These are phyloP conservation scores for Brachypodium distachyon DNA, from an alignment of 202 grass and related monocot genomes.

Conservation along the genomic window DNA sequence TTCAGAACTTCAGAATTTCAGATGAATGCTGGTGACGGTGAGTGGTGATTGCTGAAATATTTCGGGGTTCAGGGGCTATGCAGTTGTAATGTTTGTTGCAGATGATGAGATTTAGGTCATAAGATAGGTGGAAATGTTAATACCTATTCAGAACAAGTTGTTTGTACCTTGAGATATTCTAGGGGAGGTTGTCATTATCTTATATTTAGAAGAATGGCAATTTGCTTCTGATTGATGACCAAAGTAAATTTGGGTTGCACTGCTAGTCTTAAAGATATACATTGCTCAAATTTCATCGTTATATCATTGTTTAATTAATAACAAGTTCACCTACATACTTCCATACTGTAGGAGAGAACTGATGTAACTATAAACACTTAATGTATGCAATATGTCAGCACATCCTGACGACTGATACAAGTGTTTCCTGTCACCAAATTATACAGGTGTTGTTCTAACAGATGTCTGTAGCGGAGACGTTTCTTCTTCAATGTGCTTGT, in stretches of 20 bases:
- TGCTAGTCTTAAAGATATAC: background rate
- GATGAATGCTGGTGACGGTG: background rate
- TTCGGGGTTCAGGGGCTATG: background rate
- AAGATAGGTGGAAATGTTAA: background rate
- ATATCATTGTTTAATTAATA: background rate
- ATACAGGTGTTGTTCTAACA: slow-evolving; percentile 42
- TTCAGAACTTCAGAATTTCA: too few relatives aligned
- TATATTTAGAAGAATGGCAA: background rate
- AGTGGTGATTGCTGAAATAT: background rate
- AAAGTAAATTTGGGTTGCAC: background rate
- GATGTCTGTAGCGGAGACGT: slow-evolving; percentile 44
- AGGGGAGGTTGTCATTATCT: background rate
- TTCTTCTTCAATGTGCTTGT: slow-evolving; percentile 92
- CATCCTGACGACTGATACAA: slow-evolving; percentile 10
- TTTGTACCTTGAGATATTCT: background rate
- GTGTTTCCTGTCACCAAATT: slow-evolving; percentile 20
- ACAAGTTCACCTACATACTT: background rate
- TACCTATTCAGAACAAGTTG: background rate
- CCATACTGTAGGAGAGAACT: background rate
- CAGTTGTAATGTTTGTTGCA: background rate
- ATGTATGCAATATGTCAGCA: background rate
- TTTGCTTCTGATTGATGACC: background rate
- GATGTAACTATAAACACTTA: background rate
- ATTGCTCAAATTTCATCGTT: background rate
- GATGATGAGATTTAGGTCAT: background rate